These are phyloP conservation scores for Chlorella sp. DNA, from an alignment of 139 green algal genomes.

Conservation along the genomic window DNA sequence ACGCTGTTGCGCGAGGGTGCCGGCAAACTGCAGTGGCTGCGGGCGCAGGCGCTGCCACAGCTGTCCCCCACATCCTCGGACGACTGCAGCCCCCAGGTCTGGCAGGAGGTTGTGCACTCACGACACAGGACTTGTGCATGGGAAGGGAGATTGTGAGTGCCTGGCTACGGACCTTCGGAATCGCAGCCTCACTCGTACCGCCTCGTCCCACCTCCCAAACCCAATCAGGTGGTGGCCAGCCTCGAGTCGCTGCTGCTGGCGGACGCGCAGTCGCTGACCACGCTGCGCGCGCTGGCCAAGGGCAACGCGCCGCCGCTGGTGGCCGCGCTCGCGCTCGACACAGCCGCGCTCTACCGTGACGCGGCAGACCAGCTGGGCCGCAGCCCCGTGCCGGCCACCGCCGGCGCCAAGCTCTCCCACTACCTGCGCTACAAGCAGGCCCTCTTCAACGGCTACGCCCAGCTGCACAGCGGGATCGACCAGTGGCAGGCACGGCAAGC, in stretches of 20 bases:
- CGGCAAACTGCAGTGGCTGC: constrained; percentile 30
- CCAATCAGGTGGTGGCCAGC: constrained; percentile 10
- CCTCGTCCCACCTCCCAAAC: not conserved
- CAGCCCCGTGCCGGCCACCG: not conserved
- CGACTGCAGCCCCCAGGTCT: constrained; percentile 35
- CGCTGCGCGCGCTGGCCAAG: constrained; percentile 51
- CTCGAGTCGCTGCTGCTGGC: constrained; percentile 19
- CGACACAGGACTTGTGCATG: no score
- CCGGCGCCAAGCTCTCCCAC: constrained; percentile 15
- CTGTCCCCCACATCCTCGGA: not conserved
- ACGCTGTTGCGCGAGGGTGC: constrained; percentile 37
- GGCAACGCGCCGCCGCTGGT: constrained; percentile 47
- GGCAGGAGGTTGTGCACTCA: no score
- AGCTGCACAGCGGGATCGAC: constrained; percentile 25
- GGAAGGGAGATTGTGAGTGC: not conserved
- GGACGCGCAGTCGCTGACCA: constrained; percentile 50
- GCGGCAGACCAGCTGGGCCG: constrained; percentile 9
- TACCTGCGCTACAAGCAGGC: constrained; percentile 44
- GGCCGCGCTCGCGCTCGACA: constrained; percentile 38
- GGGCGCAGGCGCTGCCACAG: constrained; percentile 1
- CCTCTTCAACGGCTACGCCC: constrained; percentile 13
- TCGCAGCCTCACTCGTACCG: no score
- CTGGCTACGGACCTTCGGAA: no score
- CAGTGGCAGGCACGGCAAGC: constrained; percentile 28
- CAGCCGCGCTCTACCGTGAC: constrained; percentile 27